Base-by-base conservation (phyloP, 2,329 filamentous ascomycete genomes). In the Cercospora janseana region DNA sequence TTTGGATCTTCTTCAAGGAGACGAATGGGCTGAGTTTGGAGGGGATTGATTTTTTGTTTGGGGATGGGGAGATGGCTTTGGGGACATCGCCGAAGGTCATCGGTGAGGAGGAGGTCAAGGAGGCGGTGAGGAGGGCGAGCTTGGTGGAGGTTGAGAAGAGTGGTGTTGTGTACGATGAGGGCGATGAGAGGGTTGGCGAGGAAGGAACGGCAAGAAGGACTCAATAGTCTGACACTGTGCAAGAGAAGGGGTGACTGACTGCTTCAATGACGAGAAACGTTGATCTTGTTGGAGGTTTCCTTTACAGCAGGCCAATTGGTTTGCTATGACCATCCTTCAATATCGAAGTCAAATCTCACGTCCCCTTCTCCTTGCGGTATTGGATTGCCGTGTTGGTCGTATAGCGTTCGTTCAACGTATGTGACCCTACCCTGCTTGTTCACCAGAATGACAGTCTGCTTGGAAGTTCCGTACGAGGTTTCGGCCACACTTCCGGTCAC, bases 401-500 rank as follows among this genome's bases (percentile, higher is more conserved):
- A 83, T 15, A 85, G 63, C 13, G 81, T 83, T 49, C 81, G 71
- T 65, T 86, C 82, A 26, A 83, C 72, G 59, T 80, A 85, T n/a
- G 74, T 78, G 27, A 82, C 74, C 46, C 74, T 72, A 2, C 80
- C 80, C n/a, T 75, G 61, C 23, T 69, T 67, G 58, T 76, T 71
- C 15, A 83, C 79, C 10, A 86, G 65, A 2, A 85, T 70, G 6
- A 85, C 69, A 1, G 79, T 82, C 63, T 85, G 81, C 65, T 81
- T 82, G 62, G 83, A 79, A 2, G 82, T 86, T 0, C 82, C 82
- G 62, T 86, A 86, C 6, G 76, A 67, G 0, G 78, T 79, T 4
- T 58, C 35, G 7, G 53, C 44, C 4, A 47, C 31, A 6, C 8
- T 35, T 13, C 32, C 43, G n/a, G n/a, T n/a, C n/a, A n/a, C n/a